Evolutionary conservation across 306 rosid genomes (phyloP).

Genomic region (Clitoria ternatea): DNA sequence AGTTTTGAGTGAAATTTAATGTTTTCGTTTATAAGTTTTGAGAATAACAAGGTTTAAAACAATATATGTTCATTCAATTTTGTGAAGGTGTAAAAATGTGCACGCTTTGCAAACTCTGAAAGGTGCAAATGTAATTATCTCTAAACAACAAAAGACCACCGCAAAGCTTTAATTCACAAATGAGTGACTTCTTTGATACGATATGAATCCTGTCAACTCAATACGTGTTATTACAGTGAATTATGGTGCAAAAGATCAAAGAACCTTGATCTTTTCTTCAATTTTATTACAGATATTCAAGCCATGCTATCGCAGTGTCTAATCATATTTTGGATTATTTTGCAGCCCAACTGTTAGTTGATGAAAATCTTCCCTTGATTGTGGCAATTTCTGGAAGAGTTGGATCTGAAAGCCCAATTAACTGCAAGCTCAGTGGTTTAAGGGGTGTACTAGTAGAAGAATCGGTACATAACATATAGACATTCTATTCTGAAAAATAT

Average conservation of each 20-base stretch:
- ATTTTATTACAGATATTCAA: slow-evolving; percentile 4
- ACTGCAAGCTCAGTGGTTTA: slow-evolving; percentile 73
- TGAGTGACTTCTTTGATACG: neutral
- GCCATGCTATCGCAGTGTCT: slow-evolving; percentile 17
- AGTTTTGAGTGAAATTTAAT: too few species aligned
- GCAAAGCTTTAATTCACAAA: too few species aligned
- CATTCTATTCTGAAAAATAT: neutral
- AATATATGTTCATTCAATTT: too few species aligned
- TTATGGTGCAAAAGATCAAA: neutral
- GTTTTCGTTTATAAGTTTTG: too few species aligned
- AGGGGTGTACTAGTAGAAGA: slow-evolving; percentile 90
- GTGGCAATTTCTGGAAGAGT: slow-evolving; percentile 89
- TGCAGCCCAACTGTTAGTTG: slow-evolving; percentile 77
- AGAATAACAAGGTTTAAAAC: too few species aligned
- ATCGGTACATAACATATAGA: slow-evolving; percentile 58
- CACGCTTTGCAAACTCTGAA: too few species aligned
- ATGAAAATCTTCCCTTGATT: slow-evolving; percentile 62
- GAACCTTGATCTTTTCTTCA: slow-evolving; percentile 1
- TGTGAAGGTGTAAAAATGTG: too few species aligned
- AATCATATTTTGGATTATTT: slow-evolving; percentile 16
- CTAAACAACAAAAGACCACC: neutral
- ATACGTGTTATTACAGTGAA: neutral
- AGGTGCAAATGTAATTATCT: neutral
- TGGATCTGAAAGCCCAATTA: slow-evolving; percentile 67
- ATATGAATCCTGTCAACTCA: neutral